phyloP scores from a whole-genome alignment of 495 filamentous ascomycete genomes.

The Lophiostoma macrostomum region DNA sequence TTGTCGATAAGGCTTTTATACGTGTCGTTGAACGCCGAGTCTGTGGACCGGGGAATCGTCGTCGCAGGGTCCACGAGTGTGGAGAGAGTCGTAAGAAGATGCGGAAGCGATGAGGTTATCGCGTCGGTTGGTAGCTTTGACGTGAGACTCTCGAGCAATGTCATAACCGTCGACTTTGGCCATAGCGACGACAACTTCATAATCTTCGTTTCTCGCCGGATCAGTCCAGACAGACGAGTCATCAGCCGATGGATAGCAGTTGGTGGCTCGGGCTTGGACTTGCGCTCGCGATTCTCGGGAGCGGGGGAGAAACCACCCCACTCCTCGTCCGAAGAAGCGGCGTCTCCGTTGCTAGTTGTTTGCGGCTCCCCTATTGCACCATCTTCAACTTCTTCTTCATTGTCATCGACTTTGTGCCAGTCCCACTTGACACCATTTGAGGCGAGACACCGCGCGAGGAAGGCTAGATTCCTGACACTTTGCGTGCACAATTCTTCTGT shows the following conservation, averaged over 20 bases:
- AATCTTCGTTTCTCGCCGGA: slow-evolving; percentile 65
- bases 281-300: not conserved
- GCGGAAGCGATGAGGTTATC: slow-evolving; percentile 58
- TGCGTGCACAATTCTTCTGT: slow-evolving; percentile 68
- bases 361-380: slow-evolving; percentile 38
- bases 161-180: slow-evolving; percentile 72
- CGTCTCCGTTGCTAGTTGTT: slow-evolving; percentile 45
- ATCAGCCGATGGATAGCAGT: slow-evolving; percentile 71
- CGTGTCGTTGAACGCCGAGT: slow-evolving; percentile 62
- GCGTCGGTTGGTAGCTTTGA: slow-evolving; percentile 55
- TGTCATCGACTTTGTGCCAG: slow-evolving; percentile 37
- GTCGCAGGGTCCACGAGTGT: slow-evolving; percentile 80
- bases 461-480: slow-evolving; percentile 70
- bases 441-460: slow-evolving; percentile 67
- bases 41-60: slow-evolving; percentile 60
- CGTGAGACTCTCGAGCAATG: slow-evolving; percentile 62
- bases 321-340: slow-evolving; percentile 38
- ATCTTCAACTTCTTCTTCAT: slow-evolving; percentile 40
- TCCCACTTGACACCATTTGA: slow-evolving; percentile 57
- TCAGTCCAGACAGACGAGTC: slow-evolving; percentile 66
- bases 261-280: slow-evolving; percentile 29
- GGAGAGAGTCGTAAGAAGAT: slow-evolving; percentile 74
- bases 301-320: slow-evolving; percentile 13
- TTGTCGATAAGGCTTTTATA: slow-evolving; percentile 66
- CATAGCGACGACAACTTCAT: slow-evolving; percentile 24